These are phyloP conservation scores for Collybia mongolica DNA, from an alignment of 768 basidiomycete genomes.

Conservation along the genomic window DNA sequence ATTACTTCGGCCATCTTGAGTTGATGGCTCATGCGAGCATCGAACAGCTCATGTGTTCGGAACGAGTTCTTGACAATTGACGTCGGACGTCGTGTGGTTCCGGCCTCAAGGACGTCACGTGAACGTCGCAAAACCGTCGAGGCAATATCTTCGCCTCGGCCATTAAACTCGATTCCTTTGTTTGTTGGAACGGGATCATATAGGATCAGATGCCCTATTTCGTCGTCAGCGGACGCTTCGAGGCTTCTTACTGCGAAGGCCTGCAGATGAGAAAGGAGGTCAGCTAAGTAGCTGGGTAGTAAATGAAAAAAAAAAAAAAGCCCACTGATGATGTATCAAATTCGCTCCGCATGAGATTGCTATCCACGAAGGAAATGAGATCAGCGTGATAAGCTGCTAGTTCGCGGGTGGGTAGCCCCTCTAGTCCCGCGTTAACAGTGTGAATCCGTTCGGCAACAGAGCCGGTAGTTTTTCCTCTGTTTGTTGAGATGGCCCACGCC, in stretches of 20 bases:
- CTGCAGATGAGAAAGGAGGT: too few relatives aligned
- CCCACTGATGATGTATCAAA: constrained; percentile 41
- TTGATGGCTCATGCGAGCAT: constrained; percentile 45
- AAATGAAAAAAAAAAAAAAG: constrained; percentile 2
- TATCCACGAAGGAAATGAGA: constrained; percentile 54
- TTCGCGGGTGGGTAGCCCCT: constrained; percentile 4
- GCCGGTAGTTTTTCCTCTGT: background rate
- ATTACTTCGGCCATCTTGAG: constrained; percentile 44
- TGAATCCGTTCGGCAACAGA: too few relatives aligned
- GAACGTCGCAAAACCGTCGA: constrained; percentile 43
- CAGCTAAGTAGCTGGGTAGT: too few relatives aligned
- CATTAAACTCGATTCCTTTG: constrained; percentile 30
- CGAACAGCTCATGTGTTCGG: constrained; percentile 30
- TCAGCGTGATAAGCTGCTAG: constrained; percentile 32
- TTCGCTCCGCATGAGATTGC: constrained; percentile 38
- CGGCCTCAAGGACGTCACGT: constrained; percentile 38
- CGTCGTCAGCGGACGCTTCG: constrained; percentile 49
- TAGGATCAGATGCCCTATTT: constrained; percentile 49
- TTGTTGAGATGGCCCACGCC: constrained; percentile 8
- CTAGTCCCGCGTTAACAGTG: constrained; percentile 4
- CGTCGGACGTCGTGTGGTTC: constrained; percentile 27
- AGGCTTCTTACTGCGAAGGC: constrained; percentile 20
- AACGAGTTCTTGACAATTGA: constrained; percentile 28
- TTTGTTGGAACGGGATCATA: constrained; percentile 28
- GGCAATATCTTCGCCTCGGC: constrained; percentile 49